These are phyloP conservation scores for Apium graveolens DNA, from an alignment of 129 eudicot species.

Conservation along the genomic window DNA sequence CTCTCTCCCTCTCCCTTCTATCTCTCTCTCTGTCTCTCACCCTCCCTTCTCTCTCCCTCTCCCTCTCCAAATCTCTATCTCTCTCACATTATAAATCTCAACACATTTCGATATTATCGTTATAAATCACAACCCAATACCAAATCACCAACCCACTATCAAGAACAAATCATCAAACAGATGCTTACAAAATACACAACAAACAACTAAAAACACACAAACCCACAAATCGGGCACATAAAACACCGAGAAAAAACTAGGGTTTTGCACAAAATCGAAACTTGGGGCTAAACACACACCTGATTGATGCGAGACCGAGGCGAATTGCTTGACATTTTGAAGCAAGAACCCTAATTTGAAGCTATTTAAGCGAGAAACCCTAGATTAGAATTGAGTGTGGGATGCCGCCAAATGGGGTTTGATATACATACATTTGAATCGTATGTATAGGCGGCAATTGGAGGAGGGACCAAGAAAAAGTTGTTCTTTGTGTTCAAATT, in stretches of 20 bases:
- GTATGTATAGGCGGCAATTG: slow-evolving; percentile 2
- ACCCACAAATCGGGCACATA: background rate
- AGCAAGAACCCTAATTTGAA: background rate
- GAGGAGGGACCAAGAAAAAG: background rate
- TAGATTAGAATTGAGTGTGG: background rate
- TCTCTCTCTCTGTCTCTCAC: background rate
- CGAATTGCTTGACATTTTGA: slow-evolving; percentile 33
- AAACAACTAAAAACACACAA: background rate
- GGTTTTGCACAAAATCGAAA: background rate
- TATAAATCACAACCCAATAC: background rate
- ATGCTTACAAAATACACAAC: no score
- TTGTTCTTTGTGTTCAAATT: background rate
- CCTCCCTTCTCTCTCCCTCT: no score
- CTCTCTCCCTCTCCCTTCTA: no score
- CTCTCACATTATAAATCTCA: background rate
- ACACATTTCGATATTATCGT: background rate
- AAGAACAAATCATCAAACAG: background rate
- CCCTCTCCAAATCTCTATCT: background rate
- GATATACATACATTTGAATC: background rate
- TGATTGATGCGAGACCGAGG: slow-evolving; percentile 52
- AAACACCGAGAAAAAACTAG: background rate
- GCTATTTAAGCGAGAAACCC: slow-evolving; percentile 16
- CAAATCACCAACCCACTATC: background rate
- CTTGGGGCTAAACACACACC: slow-evolving; percentile 15
- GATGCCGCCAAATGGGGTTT: background rate